Evolutionary conservation across 768 basidiomycete species (phyloP).

Genomic region (Piloderma croceum): DNA sequence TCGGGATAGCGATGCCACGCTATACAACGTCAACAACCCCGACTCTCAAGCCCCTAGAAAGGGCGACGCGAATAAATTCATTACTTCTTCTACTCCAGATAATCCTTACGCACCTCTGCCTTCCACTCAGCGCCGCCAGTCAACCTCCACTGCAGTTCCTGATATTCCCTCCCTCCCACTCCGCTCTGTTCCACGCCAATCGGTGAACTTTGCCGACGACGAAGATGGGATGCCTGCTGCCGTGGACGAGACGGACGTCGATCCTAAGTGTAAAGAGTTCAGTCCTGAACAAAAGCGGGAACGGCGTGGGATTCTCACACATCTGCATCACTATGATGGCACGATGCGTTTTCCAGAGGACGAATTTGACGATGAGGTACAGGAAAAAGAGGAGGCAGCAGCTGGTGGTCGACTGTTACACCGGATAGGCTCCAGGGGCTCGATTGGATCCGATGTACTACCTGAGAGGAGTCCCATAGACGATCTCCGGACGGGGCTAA

Average conservation of each 20-base stretch:
- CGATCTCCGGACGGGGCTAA: constrained; percentile 45
- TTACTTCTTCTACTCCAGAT: constrained; percentile 49
- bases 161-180: constrained; percentile 13
- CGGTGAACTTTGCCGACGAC: constrained; percentile 38
- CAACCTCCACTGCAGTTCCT: constrained; percentile 17
- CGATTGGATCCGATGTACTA: constrained; percentile 42
- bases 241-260: constrained; percentile 5
- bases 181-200: constrained; percentile 15
- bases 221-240: constrained; percentile 11
- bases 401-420: constrained; percentile 4
- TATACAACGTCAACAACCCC: constrained; percentile 22
- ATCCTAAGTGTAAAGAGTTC: constrained; percentile 3
- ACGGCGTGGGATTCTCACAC: constrained; percentile 25
- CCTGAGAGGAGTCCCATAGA: too few relatives aligned
- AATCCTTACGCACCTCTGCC: constrained; percentile 58
- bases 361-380: constrained; percentile 13
- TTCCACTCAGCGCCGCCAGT: constrained; percentile 43
- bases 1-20: constrained; percentile 34
- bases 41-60: too few relatives aligned
- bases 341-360: too few relatives aligned
- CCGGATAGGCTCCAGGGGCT: constrained; percentile 6
- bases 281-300: constrained; percentile 22
- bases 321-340: constrained; percentile 15
- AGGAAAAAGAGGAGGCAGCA: constrained; percentile 16
- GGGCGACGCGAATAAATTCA: constrained; percentile 38